These are phyloP conservation scores for Penicillium nordicum DNA, from an alignment of 2,329 filamentous ascomycete genomes.

Conservation along the genomic window DNA sequence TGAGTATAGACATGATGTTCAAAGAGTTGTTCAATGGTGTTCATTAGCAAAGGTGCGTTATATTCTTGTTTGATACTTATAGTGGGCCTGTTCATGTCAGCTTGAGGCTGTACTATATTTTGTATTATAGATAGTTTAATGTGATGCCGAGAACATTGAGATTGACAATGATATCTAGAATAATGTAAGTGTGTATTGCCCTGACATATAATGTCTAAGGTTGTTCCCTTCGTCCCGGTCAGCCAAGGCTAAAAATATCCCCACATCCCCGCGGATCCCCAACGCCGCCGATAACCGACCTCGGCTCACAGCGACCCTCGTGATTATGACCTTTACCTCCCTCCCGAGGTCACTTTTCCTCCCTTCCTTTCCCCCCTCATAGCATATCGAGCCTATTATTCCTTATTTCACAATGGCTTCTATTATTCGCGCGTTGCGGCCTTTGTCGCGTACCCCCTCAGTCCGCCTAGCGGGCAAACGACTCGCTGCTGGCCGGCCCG, in stretches of 20 bases:
- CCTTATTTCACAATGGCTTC: conserved; percentile 44
- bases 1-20: neutral
- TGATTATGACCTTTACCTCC: conserved; percentile 12
- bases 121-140: neutral
- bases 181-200: no score
- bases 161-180: neutral
- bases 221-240: neutral
- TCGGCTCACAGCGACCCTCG: conserved; percentile 16
- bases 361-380: conserved; percentile 2
- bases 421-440: conserved; percentile 47
- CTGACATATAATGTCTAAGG: no score
- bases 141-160: no score
- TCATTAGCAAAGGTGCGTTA: neutral
- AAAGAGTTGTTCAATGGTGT: neutral
- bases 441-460: conserved; percentile 42
- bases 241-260: conserved; percentile 7
- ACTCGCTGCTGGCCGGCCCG: conserved; percentile 36
- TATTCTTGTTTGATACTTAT: neutral
- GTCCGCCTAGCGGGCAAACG: conserved; percentile 40
- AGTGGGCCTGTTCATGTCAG: neutral
- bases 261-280: conserved; percentile 23
- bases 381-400: conserved; percentile 2
- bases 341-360: neutral
- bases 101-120: neutral
- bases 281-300: conserved; percentile 25